Base-by-base conservation (phyloP, 2,329 filamentous ascomycete genomes). In the Penicillium crustosum region DNA sequence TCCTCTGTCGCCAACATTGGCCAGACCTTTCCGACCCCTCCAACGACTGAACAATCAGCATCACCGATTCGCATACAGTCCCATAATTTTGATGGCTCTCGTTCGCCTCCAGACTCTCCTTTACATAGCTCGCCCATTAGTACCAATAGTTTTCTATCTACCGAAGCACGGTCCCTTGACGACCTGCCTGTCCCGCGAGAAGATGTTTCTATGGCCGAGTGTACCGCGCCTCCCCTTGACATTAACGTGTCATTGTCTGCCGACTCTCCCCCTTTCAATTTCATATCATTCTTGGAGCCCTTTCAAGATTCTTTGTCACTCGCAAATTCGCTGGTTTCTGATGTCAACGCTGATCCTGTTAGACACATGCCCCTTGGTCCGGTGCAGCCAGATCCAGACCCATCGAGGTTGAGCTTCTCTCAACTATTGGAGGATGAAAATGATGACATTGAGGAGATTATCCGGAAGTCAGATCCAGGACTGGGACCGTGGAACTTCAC, bases 391-490 rank as follows among this genome's bases (percentile, higher is more conserved):
- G 49, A 52, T 29, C 49, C 52, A 4, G 45, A 53, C 19, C 52
- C 52, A 6, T 64, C 65, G 10, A 62, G 55, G 10, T 63, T 70
- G 21, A 73, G 66, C 33, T 73, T 75, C 55, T 70, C 71, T 31
- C 66, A 68, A 19, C 55, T 74, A 10, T 57, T 74, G n/a, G 70
- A 73, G 48, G 69, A 68, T 9, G 68, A 73, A 8, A 64, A 81
- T 17, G 79, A 83, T 29, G 81, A 82, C 41, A 73, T 85, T 13
- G 83, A 86, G 66, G 83, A 86, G 54, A 79, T 86, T 43, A 73
- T 82, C 21, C 76, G 82, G 38, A 68, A 73, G 42, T 62, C 71
- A 12, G 68, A 75, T 21, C 58, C 66, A 7, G 66, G 69, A 19
- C 58, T 66, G 17, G 68, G 70, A 38, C 59, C 70, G 4, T 79